phyloP scores from a whole-genome alignment of 805 yeast genomes.

The Saccharomycopsis sp. region DNA sequence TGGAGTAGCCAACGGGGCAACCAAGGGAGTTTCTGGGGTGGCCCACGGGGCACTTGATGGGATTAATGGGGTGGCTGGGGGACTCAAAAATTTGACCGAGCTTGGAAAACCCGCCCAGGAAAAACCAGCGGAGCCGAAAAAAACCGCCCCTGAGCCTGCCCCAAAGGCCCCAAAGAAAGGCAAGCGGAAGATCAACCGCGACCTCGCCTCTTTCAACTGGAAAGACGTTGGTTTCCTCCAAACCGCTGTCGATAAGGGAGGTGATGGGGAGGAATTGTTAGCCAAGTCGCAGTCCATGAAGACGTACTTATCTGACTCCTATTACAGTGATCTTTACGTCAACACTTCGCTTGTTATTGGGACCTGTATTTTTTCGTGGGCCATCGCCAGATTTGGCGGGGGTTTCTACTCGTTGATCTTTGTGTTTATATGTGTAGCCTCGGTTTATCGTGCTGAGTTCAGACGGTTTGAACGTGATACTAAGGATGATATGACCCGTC shows the following conservation, averaged over 20 bases:
- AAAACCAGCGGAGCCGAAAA: neutral
- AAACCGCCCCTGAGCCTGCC: too few relatives aligned
- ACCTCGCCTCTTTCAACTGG: conserved; percentile 20
- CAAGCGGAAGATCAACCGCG: conserved; percentile 14
- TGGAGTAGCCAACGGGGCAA: conserved; percentile 2
- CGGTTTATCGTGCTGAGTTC: conserved; percentile 66
- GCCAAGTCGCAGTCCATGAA: conserved; percentile 37
- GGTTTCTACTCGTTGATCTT: conserved; percentile 58
- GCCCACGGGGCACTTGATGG: neutral
- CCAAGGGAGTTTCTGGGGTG: conserved; percentile 6
- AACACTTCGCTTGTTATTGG: conserved; percentile 60
- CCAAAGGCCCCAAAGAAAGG: neutral
- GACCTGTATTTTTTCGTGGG: conserved; percentile 68
- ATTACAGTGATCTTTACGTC: conserved; percentile 67
- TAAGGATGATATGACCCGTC: conserved; percentile 69
- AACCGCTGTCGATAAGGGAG: conserved; percentile 1
- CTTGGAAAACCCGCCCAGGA: neutral
- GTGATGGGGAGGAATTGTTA: conserved; percentile 22
- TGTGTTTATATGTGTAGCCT: conserved; percentile 53
- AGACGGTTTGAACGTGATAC: conserved; percentile 69
- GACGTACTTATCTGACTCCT: conserved; percentile 59
- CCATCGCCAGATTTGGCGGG: conserved; percentile 53
- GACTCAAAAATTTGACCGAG: neutral
- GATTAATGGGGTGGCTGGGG: neutral
- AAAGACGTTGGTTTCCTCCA: conserved; percentile 16